These are phyloP conservation scores for Kodamaea lidongshanica DNA, from an alignment of 805 yeast genomes.

Conservation along the genomic window DNA sequence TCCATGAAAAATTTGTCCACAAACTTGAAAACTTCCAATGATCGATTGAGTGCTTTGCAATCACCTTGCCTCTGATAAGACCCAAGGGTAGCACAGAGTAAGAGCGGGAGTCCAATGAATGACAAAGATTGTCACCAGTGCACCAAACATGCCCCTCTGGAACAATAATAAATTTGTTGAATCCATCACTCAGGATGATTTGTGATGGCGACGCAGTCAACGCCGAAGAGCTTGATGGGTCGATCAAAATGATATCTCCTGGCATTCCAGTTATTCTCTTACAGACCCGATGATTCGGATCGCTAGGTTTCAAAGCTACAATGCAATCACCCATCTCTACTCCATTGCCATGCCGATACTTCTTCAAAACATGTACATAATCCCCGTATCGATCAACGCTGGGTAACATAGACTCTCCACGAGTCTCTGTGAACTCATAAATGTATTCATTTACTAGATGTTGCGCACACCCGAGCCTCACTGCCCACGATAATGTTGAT, in stretches of 20 bases:
- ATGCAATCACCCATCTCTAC: constrained; percentile 78
- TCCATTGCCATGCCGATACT: constrained; percentile 56
- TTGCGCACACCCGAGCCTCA: constrained; percentile 54
- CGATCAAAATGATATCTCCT: constrained; percentile 76
- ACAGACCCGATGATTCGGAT: constrained; percentile 79
- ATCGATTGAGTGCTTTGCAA: constrained; percentile 55
- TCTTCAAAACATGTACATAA: constrained; percentile 70
- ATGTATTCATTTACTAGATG: constrained; percentile 65
- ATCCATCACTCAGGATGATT: constrained; percentile 31
- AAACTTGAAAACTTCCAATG: constrained; percentile 28
- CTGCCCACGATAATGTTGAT: constrained; percentile 42
- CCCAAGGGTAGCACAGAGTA: constrained; percentile 91
- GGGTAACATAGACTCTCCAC: constrained; percentile 95
- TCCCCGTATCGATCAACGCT: constrained; percentile 72
- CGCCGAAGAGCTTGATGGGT: constrained; percentile 60
- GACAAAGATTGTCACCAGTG: constrained; percentile 88
- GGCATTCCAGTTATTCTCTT: constrained; percentile 95
- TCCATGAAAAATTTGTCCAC: constrained; percentile 42
- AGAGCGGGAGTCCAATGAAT: constrained; percentile 81
- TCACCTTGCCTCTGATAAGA: constrained; percentile 77
- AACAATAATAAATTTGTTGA: constrained; percentile 58
- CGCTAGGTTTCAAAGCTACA: constrained; percentile 85
- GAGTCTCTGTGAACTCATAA: constrained; percentile 72
- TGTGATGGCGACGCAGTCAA: constrained; percentile 29
- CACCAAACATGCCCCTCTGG: constrained; percentile 97